Base-by-base conservation (phyloP, 192 early-diverging fungal genomes). In the Coemansia sp. region DNA sequence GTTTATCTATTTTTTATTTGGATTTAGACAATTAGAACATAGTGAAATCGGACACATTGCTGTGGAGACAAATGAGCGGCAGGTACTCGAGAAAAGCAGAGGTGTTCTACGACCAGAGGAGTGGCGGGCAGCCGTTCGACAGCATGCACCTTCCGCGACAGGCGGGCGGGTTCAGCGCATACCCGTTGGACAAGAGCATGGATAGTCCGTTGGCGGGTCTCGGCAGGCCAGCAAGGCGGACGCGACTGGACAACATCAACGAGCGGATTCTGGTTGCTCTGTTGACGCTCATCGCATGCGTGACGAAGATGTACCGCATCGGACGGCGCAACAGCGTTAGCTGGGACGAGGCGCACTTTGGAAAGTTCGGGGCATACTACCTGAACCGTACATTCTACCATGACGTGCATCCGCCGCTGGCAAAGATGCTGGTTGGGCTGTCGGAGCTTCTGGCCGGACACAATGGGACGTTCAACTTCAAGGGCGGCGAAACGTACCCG, bases 371-470 rank as follows among this genome's bases (percentile, higher is more conserved):
- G 23, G 92, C 92, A 16, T 84, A 93, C 74, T 99, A 99, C 77
- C 64, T 99, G 43, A 93, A 95, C 60, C 81, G 89, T 20, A 90
- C 91, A 46, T 99, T 99, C 72, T 97, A 99, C 74, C 94, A 94
- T 72, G 97, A 99, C 82, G 97, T 99, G 10, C 97, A 99, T 73
- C 97, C 97, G 40, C 97, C 97, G 13, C 83, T 99, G 60, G 95
- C 95, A 12, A 99, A 99, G 81, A 96, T 97, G 86, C 85, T 99
- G 20, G 88, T 94, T 18, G 97, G 90, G 2, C 71, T 97, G 15
- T 86, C 93, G 3, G 95, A 94, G 40, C 61, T 87, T 0, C 40
- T 99, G 42, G 93, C 86, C 3, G 90, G 93, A 1, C 95, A 92
- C 75, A 86, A 97, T 72, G 95, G 95, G 12, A 82, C 86, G 0